A percentile compares a stretch with the other conserved stretches of the same genome.
Conservation (phyloP, 164 flowering plant genomes). For the Houttuynia cordata region DNA sequence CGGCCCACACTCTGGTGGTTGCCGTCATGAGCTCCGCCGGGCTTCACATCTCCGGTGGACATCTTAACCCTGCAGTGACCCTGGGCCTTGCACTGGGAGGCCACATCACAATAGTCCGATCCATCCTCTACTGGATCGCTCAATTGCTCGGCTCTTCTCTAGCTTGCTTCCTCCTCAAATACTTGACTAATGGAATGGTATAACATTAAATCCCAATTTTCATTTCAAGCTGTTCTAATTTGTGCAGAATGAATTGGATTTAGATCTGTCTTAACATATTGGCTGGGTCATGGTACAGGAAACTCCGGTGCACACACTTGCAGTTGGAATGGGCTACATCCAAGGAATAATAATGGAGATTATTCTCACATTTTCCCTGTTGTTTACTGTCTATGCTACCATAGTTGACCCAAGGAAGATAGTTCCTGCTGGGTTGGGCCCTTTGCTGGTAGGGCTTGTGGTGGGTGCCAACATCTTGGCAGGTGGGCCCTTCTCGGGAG, state of each 20-base stretch:
- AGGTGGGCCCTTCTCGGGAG: conserved; percentile 82
- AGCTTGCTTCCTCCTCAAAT: conserved; percentile 62
- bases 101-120: conserved; percentile 62
- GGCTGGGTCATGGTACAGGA: conserved; percentile 22
- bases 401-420: conserved; percentile 80
- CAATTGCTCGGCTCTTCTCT: conserved; percentile 59
- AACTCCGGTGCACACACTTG: conserved; percentile 54
- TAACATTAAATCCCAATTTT: background rate
- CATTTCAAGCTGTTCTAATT: too few species aligned
- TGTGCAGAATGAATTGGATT: too few species aligned
- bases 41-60: conserved; percentile 70
- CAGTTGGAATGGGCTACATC: conserved; percentile 41
- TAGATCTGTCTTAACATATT: background rate
- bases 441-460: conserved; percentile 64
- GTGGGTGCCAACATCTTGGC: conserved; percentile 89
- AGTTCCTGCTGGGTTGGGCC: conserved; percentile 52
- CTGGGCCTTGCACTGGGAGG: conserved; percentile 72
- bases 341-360: conserved; percentile 84
- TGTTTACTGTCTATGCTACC: conserved; percentile 74
- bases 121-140: conserved; percentile 61
- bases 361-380: conserved; percentile 61
- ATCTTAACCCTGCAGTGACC: conserved; percentile 85
- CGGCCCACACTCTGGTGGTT: conserved; percentile 71
- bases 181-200: conserved; percentile 71
- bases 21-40: conserved; percentile 81